Evolutionary conservation across 768 basidiomycete species (phyloP).

Genomic region (Xerocomellus chrysenteron): DNA sequence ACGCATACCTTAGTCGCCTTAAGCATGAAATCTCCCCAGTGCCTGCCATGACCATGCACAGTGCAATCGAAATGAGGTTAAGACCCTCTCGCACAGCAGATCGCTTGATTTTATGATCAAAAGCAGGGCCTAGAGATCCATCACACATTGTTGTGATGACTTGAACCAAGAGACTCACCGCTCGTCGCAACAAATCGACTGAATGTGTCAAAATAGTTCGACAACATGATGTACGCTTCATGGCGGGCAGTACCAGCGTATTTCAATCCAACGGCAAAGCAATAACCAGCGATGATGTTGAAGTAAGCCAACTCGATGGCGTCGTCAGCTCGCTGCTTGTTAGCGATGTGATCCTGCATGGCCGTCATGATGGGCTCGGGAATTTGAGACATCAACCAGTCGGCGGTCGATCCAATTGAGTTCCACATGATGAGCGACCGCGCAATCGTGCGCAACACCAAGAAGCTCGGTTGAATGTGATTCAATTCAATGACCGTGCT

Average conservation of each 20-base stretch:
- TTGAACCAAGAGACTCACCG: constrained; percentile 43
- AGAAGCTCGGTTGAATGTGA: constrained; percentile 82
- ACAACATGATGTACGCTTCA: constrained; percentile 81
- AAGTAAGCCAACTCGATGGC: constrained; percentile 87
- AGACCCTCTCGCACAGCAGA: constrained; percentile 85
- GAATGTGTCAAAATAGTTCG: constrained; percentile 79
- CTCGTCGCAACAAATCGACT: constrained; percentile 66
- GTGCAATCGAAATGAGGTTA: constrained; percentile 80
- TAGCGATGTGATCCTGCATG: constrained; percentile 51
- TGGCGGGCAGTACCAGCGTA: constrained; percentile 92
- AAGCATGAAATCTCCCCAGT: constrained; percentile 92
- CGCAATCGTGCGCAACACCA: constrained; percentile 78
- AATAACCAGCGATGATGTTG: constrained; percentile 87
- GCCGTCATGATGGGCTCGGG: constrained; percentile 64
- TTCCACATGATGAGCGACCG: constrained; percentile 87
- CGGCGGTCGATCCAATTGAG: constrained; percentile 61
- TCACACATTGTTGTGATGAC: constrained; percentile 5
- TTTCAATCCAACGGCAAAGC: constrained; percentile 89
- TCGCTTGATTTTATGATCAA: constrained; percentile 86
- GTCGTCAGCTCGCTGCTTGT: constrained; percentile 53
- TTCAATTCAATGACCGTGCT: constrained; percentile 78
- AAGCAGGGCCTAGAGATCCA: constrained; percentile 56
- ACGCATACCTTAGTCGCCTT: constrained; percentile 82
- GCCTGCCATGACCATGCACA: constrained; percentile 96
- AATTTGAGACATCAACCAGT: constrained; percentile 73